These are phyloP conservation scores for Chaetomium fimeti DNA, from an alignment of 495 filamentous ascomycete species.

Conservation along the genomic window DNA sequence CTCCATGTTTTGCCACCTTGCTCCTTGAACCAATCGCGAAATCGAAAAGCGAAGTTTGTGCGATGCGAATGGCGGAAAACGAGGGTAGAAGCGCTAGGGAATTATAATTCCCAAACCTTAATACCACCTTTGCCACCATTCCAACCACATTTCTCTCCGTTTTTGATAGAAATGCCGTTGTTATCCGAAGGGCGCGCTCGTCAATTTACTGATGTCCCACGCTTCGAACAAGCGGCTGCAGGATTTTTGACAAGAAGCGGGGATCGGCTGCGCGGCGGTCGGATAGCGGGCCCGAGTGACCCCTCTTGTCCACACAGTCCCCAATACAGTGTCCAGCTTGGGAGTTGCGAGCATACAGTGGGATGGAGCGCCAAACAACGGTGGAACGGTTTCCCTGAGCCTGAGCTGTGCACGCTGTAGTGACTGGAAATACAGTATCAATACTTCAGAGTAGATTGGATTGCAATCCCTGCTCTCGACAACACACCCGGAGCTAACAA, in stretches of 20 bases:
- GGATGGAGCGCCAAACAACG: not conserved
- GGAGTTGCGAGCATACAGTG: not conserved
- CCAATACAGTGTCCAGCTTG: not conserved
- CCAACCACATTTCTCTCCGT: not conserved
- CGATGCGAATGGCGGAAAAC: not conserved
- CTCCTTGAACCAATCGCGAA: too few relatives aligned
- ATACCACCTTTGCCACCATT: not conserved
- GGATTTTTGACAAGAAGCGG: not conserved
- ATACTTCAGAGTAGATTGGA: too few relatives aligned
- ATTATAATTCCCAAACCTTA: not conserved
- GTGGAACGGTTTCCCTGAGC: too few relatives aligned
- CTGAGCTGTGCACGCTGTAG: too few relatives aligned
- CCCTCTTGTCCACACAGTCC: not conserved
- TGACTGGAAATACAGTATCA: too few relatives aligned
- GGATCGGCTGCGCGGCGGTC: not conserved
- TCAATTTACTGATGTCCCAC: not conserved
- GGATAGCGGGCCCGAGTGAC: too few relatives aligned
- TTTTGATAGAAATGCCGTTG: not conserved
- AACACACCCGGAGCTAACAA: too few relatives aligned
- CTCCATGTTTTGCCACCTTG: too few relatives aligned
- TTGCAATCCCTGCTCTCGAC: too few relatives aligned
- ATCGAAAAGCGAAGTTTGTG: not conserved
- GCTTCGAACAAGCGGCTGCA: too few relatives aligned
- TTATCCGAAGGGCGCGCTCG: constrained; percentile 6
- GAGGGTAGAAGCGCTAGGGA: too few relatives aligned